Percentiles rank a stretch among this genome's conserved stretches.
Conservation (phyloP, 2,329 filamentous ascomycete genomes). For the Tolypocladium sp. region DNA sequence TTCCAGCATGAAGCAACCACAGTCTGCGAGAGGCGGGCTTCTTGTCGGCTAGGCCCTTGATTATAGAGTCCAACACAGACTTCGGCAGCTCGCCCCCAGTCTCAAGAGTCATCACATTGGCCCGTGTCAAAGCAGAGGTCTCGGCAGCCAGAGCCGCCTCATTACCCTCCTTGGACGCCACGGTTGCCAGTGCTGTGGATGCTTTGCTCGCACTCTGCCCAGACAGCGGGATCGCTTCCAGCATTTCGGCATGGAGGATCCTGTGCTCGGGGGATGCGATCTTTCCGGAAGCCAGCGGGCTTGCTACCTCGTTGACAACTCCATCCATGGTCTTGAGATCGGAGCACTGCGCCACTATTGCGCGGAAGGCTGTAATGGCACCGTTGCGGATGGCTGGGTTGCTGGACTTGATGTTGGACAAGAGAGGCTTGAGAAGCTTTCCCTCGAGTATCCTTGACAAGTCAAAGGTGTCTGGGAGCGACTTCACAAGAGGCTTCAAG, state of each 20-base stretch:
- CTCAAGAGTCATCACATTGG: conserved; percentile 53
- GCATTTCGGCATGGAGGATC: conserved; percentile 71
- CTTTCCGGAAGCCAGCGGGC: conserved; percentile 75
- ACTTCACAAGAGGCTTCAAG: conserved; percentile 60
- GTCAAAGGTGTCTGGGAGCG: conserved; percentile 63
- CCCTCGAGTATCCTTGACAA: conserved; percentile 63
- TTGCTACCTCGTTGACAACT: conserved; percentile 68
- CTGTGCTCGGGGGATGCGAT: conserved; percentile 79
- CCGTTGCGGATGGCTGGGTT: conserved; percentile 70
- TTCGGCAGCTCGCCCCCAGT: conserved; percentile 54
- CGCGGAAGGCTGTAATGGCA: conserved; percentile 64
- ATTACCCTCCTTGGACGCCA: conserved; percentile 79
- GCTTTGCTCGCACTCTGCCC: conserved; percentile 56
- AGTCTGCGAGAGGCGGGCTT: conserved; percentile 65
- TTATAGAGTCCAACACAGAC: conserved; percentile 57
- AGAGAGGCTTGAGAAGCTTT: conserved; percentile 73
- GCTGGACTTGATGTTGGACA: conserved; percentile 88
- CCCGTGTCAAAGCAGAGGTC: conserved; percentile 59
- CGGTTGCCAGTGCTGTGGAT: conserved; percentile 53
- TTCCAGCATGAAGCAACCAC: conserved; percentile 70
- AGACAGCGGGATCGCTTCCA: conserved; percentile 55
- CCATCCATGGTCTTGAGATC: conserved; percentile 52
- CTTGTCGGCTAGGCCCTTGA: conserved; percentile 82
- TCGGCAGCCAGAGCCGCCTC: conserved; percentile 73
- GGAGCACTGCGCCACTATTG: conserved; percentile 52